Percentiles rank a stretch among this genome's conserved stretches.
Evolutionary conservation across 148 eudicot genomes (phyloP).

Genomic region (Silene conica): DNA sequence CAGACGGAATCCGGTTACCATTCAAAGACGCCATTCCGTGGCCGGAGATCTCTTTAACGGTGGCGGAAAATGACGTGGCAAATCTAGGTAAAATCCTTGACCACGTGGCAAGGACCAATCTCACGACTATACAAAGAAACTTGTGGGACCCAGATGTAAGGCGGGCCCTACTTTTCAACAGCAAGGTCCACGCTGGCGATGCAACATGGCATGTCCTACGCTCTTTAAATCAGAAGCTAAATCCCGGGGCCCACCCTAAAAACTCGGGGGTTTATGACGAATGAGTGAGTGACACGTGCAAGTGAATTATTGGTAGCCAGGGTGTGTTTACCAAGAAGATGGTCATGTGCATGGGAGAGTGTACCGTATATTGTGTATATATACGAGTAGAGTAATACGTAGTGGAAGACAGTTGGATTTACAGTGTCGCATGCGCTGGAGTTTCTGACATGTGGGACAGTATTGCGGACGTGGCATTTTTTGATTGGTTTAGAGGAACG

Average conservation of each 20-base stretch:
- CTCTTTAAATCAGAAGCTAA: conserved; percentile 31
- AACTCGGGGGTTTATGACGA: not conserved
- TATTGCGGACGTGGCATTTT: conserved; percentile 6
- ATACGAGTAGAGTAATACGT: too few relatives aligned
- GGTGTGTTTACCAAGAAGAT: conserved; percentile 1
- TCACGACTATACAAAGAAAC: conserved; percentile 47
- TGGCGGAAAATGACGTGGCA: conserved; percentile 55
- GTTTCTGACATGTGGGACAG: conserved; percentile 15
- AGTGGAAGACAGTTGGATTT: conserved; percentile 22
- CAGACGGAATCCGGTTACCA: conserved; percentile 71
- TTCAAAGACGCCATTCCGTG: conserved; percentile 54
- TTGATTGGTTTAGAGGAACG: conserved; percentile 5
- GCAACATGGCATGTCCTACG: conserved; percentile 66
- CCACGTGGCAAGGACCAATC: conserved; percentile 54
- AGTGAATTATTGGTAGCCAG: not conserved
- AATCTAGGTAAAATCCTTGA: conserved; percentile 46
- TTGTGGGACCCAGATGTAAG: conserved; percentile 42
- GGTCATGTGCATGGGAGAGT: conserved; percentile 4
- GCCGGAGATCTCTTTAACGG: conserved; percentile 65
- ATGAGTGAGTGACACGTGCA: conserved; percentile 2
- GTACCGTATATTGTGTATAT: too few relatives aligned
- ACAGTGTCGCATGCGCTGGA: conserved; percentile 13
- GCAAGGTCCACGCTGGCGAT: conserved; percentile 38
- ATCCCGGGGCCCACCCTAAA: conserved; percentile 18
- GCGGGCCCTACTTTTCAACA: conserved; percentile 53